phyloP scores from a whole-genome alignment of 2,329 filamentous ascomycete genomes.

The Colletotrichum euphorbiae region DNA sequence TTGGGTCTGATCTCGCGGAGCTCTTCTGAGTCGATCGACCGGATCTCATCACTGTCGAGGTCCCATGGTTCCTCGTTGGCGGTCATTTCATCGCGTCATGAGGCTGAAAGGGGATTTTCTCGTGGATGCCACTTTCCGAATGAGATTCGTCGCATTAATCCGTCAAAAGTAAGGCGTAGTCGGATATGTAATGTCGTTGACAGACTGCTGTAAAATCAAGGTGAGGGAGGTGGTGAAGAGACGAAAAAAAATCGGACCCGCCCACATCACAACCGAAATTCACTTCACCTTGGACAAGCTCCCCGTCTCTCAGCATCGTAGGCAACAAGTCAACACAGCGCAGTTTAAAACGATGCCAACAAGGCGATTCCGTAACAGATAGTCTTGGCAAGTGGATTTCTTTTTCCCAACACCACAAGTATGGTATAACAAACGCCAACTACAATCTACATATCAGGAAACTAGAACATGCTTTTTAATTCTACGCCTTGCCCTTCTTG shows the following conservation, averaged over 20 bases:
- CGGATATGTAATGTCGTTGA: background rate
- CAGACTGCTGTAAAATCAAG: background rate
- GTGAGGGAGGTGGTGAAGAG: conserved; percentile 27
- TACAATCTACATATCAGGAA: conserved; percentile 31
- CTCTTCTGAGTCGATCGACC: conserved; percentile 60
- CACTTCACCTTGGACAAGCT: background rate
- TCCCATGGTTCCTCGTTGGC: conserved; percentile 49
- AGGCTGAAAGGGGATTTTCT: rapidly evolving
- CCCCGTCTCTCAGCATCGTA: background rate
- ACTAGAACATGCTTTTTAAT: conserved; percentile 5
- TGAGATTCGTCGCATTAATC: too few species aligned
- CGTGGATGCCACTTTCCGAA: background rate
- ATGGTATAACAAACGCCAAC: conserved; percentile 40
- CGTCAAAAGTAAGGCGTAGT: background rate
- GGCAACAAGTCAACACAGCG: background rate
- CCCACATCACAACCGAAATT: conserved; percentile 15
- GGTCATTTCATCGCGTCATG: conserved; percentile 26
- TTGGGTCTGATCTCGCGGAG: conserved; percentile 70
- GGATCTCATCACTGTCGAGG: conserved; percentile 59
- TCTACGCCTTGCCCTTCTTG: conserved; percentile 48
- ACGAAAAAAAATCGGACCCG: conserved; percentile 26
- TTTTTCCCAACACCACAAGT: conserved; percentile 40
- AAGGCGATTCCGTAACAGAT: too few species aligned
- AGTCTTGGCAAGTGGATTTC: conserved; percentile 22
- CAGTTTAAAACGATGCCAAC: too few species aligned